These are phyloP conservation scores for Fusarium pseudograminearum DNA, from an alignment of 2,329 filamentous ascomycete species.

Conservation along the genomic window DNA sequence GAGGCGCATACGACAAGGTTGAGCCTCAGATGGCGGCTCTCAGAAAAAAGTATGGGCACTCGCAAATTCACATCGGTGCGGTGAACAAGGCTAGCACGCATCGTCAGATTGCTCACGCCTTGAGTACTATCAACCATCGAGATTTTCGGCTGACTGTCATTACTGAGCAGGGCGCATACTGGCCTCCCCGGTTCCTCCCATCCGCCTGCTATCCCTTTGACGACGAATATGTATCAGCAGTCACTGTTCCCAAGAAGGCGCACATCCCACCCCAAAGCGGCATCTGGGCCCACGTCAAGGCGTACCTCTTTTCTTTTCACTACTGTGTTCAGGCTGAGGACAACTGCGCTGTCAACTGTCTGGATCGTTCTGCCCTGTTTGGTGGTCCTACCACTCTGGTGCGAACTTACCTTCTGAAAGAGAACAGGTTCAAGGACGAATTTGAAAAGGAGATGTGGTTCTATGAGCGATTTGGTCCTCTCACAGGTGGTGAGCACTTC, in stretches of 20 bases:
- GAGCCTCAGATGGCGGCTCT: slow-evolving; percentile 2
- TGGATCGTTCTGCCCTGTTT: slow-evolving; percentile 24
- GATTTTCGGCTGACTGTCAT: slow-evolving; percentile 16
- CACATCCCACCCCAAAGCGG: neutral
- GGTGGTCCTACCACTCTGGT: slow-evolving; percentile 17
- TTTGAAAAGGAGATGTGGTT: slow-evolving; percentile 29
- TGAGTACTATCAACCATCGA: neutral
- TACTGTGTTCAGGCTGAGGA: slow-evolving; percentile 14
- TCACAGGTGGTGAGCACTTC: slow-evolving; percentile 28
- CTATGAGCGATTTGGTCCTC: slow-evolving; percentile 15
- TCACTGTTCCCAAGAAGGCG: slow-evolving; percentile 24
- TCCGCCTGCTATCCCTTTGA: slow-evolving; percentile 25
- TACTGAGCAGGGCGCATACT: slow-evolving; percentile 29
- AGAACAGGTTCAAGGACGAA: slow-evolving; percentile 3
- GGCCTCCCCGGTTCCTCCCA: slow-evolving; percentile 23
- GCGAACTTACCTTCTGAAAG: slow-evolving; percentile 4
- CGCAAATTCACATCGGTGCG: slow-evolving; percentile 33
- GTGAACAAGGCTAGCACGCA: slow-evolving; percentile 31
- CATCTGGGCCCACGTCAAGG: slow-evolving; percentile 2
- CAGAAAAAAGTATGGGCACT: neutral
- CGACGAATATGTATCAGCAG: slow-evolving; percentile 4
- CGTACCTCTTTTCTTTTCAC: slow-evolving; percentile 18
- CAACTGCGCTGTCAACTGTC: slow-evolving; percentile 2
- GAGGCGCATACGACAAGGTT: neutral
- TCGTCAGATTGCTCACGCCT: slow-evolving; percentile 31